Percentiles rank a stretch among this genome's conserved stretches.
Conservation (phyloP, 192 early-diverging fungal species). For the Spizellomyces sp. region DNA sequence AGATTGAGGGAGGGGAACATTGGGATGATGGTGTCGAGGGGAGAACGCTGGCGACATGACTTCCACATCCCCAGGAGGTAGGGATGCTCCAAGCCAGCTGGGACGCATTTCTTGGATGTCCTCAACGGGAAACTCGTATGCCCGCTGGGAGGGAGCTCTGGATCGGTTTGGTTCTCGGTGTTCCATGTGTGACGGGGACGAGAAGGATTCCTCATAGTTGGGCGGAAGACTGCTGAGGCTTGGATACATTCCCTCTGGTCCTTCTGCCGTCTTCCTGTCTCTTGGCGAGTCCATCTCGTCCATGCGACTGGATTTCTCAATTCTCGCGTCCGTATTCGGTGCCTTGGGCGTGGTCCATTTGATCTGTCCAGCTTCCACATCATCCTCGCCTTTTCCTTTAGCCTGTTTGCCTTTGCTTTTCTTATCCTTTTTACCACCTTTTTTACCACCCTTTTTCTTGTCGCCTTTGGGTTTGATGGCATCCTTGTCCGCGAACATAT, state of each 20-base stretch:
- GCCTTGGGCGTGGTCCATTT: conserved; percentile 25
- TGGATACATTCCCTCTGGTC: conserved; percentile 3
- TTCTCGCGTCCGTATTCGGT: not conserved
- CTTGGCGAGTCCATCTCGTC: too few species aligned
- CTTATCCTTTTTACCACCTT: conserved; percentile 15
- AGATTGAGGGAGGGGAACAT: not conserved
- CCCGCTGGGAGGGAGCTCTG: not conserved
- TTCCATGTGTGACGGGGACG: not conserved
- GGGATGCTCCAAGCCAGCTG: not conserved
- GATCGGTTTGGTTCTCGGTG: not conserved
- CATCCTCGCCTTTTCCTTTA: conserved; percentile 12
- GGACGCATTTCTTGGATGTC: too few species aligned
- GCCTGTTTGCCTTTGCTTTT: conserved; percentile 13
- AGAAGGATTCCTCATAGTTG: not conserved
- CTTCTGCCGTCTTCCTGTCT: too few species aligned
- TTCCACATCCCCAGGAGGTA: not conserved
- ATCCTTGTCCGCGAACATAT: conserved; percentile 26
- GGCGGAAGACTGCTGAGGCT: not conserved
- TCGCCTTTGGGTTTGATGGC: conserved; percentile 9
- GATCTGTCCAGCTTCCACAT: conserved; percentile 30
- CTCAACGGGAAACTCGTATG: not conserved
- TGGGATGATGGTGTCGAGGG: conserved; percentile 6
- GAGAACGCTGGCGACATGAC: conserved; percentile 10
- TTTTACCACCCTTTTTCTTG: not conserved
- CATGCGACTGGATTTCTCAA: not conserved